Conservation (phyloP, 108 stramenopile species). For the Chaetoceros tenuissimus region DNA sequence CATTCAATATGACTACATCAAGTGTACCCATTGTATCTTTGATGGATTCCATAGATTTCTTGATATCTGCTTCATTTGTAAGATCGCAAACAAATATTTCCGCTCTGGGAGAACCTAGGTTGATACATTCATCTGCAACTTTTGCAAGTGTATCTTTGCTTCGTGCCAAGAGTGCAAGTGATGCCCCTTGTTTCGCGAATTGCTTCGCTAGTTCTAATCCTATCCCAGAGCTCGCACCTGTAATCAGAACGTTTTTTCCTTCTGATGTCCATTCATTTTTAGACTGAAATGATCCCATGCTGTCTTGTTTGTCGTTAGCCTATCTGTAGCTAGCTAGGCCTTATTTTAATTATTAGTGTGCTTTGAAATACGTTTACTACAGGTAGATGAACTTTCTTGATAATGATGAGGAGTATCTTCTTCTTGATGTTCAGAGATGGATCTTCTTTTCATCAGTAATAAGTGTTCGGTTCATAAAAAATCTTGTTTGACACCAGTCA, state of each 20-base stretch:
- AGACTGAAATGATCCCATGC: too few relatives aligned
- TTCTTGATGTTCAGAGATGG: too few relatives aligned
- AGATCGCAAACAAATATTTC: conserved; percentile 12
- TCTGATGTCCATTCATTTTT: too few relatives aligned
- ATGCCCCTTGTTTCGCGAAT: conserved; percentile 26
- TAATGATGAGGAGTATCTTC: too few relatives aligned
- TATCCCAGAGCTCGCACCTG: conserved; percentile 41
- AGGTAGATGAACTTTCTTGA: too few relatives aligned
- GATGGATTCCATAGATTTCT: conserved; percentile 16
- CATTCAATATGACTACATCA: conserved; percentile 24
- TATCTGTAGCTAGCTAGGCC: too few relatives aligned
- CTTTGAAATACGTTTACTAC: too few relatives aligned
- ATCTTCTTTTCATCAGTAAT: too few relatives aligned
- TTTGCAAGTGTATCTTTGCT: conserved; percentile 10
- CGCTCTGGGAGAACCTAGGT: background rate
- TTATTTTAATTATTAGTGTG: too few relatives aligned
- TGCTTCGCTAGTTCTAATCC: conserved; percentile 43
- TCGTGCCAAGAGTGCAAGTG: conserved; percentile 30
- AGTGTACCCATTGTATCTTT: conserved; percentile 8
- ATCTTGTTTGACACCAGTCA: too few relatives aligned
- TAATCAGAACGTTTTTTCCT: conserved; percentile 38
- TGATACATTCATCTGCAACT: conserved; percentile 28
- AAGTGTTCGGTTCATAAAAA: too few relatives aligned
- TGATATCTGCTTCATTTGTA: conserved; percentile 11
- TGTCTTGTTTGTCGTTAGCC: too few relatives aligned